Evolutionary conservation across 805 yeast genomes (phyloP), one percentile per base, ranked within the genome.

Genomic region (Komagataella mondaviorum): DNA sequence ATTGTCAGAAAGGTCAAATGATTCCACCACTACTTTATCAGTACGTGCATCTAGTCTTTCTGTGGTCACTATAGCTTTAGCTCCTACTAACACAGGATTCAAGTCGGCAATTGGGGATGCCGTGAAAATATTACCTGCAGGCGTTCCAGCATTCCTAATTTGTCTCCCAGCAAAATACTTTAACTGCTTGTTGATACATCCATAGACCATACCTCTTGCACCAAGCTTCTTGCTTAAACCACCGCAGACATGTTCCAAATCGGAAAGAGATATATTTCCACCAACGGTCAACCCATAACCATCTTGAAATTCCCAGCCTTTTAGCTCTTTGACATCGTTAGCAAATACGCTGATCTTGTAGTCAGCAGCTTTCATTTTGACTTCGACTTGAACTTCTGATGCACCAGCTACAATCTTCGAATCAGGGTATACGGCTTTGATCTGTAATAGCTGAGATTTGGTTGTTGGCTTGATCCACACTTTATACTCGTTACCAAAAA

Each of bases 91-190:
- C 6, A 72, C 66, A 3, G 77, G 77, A 55, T 73, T 73, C 59
- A 73, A 55, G 56, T 73, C 78, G 1, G 77, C 70, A 52, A 73
- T 73, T 18, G 78, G 78, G 3, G 75, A 70, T 2, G 77, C 77
- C 1, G 78, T 73, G 17, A 72, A 75, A 47, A 73, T 71, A 46
- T 71, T 71, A 44, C 78, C 78, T 0, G 77, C 76, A 1, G 76
- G 72, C 8, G 76, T 72, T 14, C 76, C 78, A 6, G 72, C 76
- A 53, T 73, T 73, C 51, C 78, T 65, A 51, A 73, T 72, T 53
- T 74, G 77, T 43, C 76, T 63, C 1, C 77, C 76, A 0, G 78
- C 78, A 58, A 73, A 73, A 53, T 68, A 65, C 57, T 72, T 71
- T 52, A 73, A 60, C 55, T 73, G 78, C 18, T 63, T 58, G 14